A percentile compares a stretch with the other conserved stretches of the same genome.
These are phyloP conservation scores for Phaeosphaeriaceae sp. DNA, from an alignment of 2,329 filamentous ascomycete genomes.

Conservation along the genomic window DNA sequence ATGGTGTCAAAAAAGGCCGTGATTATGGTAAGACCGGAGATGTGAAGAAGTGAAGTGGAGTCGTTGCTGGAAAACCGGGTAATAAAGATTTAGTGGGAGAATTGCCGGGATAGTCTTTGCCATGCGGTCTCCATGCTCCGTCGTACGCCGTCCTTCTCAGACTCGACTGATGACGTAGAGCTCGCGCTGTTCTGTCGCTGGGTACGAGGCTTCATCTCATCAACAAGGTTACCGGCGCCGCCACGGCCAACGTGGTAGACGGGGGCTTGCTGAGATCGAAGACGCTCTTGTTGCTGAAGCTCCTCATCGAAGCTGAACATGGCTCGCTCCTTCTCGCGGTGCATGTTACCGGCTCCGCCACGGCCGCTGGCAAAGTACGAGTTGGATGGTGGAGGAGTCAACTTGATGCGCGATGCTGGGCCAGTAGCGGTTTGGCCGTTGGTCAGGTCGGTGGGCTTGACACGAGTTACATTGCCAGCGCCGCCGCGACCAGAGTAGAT, in stretches of 20 bases:
- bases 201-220: conserved; percentile 44
- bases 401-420: conserved; percentile 57
- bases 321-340: conserved; percentile 59
- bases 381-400: conserved; percentile 54
- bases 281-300: conserved; percentile 62
- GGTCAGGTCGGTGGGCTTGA: conserved; percentile 62
- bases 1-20: not conserved
- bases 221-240: conserved; percentile 63
- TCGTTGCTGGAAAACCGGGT: not conserved
- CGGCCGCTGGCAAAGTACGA: conserved; percentile 69
- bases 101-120: conserved; percentile 42
- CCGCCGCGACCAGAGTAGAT: conserved; percentile 63
- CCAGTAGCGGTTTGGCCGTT: conserved; percentile 52
- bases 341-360: conserved; percentile 71
- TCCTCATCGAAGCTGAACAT: conserved; percentile 75
- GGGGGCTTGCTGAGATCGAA: conserved; percentile 62
- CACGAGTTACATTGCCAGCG: conserved; percentile 63
- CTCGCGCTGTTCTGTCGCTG: conserved; percentile 39
- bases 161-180: conserved; percentile 16
- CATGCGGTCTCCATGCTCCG: conserved; percentile 41
- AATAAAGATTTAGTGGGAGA: conserved; percentile 33
- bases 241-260: conserved; percentile 70
- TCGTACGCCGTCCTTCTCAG: conserved; percentile 6
- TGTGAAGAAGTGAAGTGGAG: conserved; percentile 15
- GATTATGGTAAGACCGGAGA: conserved; percentile 6